These are phyloP conservation scores for Cyanidioschyzon merolae DNA, from an alignment of 23 red algal genomes.

Conservation along the genomic window DNA sequence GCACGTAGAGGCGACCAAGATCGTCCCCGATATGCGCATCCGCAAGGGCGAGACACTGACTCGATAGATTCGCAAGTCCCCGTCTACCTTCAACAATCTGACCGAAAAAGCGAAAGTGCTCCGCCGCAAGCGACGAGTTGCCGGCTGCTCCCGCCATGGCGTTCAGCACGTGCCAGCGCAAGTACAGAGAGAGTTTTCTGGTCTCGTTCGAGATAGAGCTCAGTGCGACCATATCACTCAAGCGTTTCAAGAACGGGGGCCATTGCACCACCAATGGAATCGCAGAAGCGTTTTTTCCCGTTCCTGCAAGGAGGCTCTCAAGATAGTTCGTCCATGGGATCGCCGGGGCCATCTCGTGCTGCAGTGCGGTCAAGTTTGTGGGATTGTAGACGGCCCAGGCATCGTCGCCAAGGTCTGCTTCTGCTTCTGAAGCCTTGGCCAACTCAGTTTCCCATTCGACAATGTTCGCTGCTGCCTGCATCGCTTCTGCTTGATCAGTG, in stretches of 20 bases:
- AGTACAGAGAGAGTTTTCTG: neutral
- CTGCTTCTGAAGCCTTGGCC: conserved; percentile 39
- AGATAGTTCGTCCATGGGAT: conserved; percentile 23
- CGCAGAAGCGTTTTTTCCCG: neutral
- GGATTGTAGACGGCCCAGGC: conserved; percentile 51
- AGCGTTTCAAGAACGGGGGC: neutral
- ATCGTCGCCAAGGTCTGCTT: conserved; percentile 52
- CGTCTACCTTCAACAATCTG: conserved; percentile 17
- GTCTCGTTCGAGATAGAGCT: neutral
- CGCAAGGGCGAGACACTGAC: conserved; percentile 31
- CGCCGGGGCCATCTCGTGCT: conserved; percentile 9
- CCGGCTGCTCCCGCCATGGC: neutral
- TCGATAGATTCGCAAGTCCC: neutral
- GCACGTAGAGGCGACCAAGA: conserved; percentile 47
- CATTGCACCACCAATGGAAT: neutral
- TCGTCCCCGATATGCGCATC: conserved; percentile 46
- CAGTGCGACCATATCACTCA: neutral
- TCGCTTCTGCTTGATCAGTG: conserved; percentile 17
- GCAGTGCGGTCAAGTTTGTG: conserved; percentile 28
- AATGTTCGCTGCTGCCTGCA: conserved; percentile 20
- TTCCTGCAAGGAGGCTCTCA: neutral
- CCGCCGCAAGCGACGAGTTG: neutral
- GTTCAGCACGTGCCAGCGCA: conserved; percentile 16
- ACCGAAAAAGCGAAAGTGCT: conserved; percentile 18
- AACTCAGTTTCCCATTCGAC: conserved; percentile 39